These are phyloP conservation scores for Licmophora abbreviata DNA, from an alignment of 108 stramenopile genomes.

Conservation along the genomic window DNA sequence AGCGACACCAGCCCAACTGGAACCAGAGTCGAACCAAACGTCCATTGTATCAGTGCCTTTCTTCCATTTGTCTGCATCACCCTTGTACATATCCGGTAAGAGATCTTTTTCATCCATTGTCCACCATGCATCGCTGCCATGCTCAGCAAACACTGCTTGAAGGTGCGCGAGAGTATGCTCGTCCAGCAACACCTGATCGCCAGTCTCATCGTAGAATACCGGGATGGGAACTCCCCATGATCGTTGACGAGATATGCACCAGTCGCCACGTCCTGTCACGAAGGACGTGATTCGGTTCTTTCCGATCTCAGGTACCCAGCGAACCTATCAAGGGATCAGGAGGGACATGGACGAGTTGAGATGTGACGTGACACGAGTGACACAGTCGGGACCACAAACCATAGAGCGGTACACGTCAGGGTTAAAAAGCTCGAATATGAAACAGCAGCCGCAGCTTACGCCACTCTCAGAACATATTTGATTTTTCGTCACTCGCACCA, in stretches of 20 bases:
- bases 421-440: constrained; percentile 40
- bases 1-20: constrained; percentile 94
- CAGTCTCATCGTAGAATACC: constrained; percentile 90
- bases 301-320: constrained; percentile 95
- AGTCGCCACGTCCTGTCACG: constrained; percentile 83
- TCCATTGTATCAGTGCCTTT: constrained; percentile 99
- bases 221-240: constrained; percentile 99
- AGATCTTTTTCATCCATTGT: constrained; percentile 83
- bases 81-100: constrained; percentile 77
- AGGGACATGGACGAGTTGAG: background rate
- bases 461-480: constrained; percentile 41
- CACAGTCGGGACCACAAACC: background rate
- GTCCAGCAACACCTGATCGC: constrained; percentile 80
- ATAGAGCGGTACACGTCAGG: constrained; percentile 19
- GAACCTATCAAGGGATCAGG: constrained; percentile 35
- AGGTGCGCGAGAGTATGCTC: constrained; percentile 81
- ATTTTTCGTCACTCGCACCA: constrained; percentile 34
- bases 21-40: constrained; percentile 99
- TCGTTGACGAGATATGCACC: constrained; percentile 98
- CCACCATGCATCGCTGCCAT: constrained; percentile 98
- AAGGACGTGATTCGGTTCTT: constrained; percentile 87
- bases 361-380: background rate
- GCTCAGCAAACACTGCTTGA: constrained; percentile 73
- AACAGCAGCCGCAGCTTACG: constrained; percentile 21
- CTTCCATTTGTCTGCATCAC: constrained; percentile 84